Evolutionary conservation across 495 filamentous ascomycete species (phyloP).

Genomic region (Aspergillus leporis): DNA sequence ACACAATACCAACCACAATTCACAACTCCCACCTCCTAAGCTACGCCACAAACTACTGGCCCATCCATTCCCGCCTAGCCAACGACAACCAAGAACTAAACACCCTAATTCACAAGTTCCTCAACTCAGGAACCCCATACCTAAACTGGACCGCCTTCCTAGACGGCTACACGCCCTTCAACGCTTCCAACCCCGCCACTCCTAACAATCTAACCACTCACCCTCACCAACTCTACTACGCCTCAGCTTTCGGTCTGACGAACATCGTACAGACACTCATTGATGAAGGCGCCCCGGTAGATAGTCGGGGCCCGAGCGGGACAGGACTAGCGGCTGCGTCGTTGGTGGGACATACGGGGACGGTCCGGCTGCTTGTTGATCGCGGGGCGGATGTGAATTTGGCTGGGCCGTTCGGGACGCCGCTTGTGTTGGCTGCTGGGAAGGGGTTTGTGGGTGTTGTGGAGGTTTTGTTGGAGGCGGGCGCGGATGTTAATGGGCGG

Average conservation of each 20-base stretch:
- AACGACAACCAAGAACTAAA: not conserved
- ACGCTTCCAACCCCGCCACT: not conserved
- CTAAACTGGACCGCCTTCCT: conserved; percentile 3
- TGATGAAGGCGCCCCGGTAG: not conserved
- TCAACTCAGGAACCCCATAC: not conserved
- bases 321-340: not conserved
- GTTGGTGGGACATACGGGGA: not conserved
- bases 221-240: not conserved
- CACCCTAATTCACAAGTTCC: not conserved
- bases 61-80: not conserved
- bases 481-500: not conserved
- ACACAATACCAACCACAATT: not conserved
- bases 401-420: not conserved
- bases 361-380: not conserved
- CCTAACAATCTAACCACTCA: not conserved
- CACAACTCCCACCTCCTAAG: not conserved
- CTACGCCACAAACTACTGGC: conserved; percentile 5
- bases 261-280: not conserved
- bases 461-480: not conserved
- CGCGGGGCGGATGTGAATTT: not conserved
- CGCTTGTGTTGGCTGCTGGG: not conserved
- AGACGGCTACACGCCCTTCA: not conserved
- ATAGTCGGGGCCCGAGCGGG: not conserved
- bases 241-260: not conserved
- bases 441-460: not conserved